phyloP scores from a whole-genome alignment of 108 stramenopile genomes.

The Conticribra guillardii region DNA sequence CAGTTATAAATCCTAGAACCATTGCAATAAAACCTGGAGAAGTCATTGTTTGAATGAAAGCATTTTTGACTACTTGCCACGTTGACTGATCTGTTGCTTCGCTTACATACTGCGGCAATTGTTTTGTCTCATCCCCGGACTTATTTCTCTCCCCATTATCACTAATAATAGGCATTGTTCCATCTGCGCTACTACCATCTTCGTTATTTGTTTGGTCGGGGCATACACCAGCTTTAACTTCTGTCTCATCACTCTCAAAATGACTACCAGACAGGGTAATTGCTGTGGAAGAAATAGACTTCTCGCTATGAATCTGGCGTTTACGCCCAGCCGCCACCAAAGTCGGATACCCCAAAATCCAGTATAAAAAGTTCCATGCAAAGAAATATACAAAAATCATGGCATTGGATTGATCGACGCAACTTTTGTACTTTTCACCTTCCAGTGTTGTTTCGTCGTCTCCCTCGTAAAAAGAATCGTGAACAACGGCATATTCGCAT shows the following conservation, averaged over 20 bases:
- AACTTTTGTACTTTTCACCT: constrained; percentile 41
- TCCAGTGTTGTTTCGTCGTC: constrained; percentile 8
- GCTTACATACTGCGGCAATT: neutral
- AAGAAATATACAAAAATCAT: constrained; percentile 83
- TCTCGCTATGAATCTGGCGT: constrained; percentile 16
- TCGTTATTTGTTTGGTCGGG: constrained; percentile 13
- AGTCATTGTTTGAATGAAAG: constrained; percentile 56
- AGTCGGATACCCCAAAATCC: constrained; percentile 61
- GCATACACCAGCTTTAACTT: too few species aligned
- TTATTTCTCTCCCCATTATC: too few species aligned
- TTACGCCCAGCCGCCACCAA: constrained; percentile 45
- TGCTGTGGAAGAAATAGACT: neutral
- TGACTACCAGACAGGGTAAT: constrained; percentile 5
- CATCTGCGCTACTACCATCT: neutral
- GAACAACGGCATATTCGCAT: constrained; percentile 73
- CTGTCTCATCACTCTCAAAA: constrained; percentile 7
- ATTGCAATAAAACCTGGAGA: constrained; percentile 70
- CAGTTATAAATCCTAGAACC: constrained; percentile 69
- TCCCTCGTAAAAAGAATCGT: constrained; percentile 53
- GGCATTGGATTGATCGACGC: constrained; percentile 60
- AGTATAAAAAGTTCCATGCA: constrained; percentile 63
- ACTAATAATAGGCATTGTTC: too few species aligned
- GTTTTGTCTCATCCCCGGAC: too few species aligned
- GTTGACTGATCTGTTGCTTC: constrained; percentile 4
- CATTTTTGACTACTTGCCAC: constrained; percentile 24